Evolutionary conservation across 2,329 filamentous ascomycete genomes (phyloP), one percentile per base, ranked within the genome.

Genomic region (Elsinoe necatrix): DNA sequence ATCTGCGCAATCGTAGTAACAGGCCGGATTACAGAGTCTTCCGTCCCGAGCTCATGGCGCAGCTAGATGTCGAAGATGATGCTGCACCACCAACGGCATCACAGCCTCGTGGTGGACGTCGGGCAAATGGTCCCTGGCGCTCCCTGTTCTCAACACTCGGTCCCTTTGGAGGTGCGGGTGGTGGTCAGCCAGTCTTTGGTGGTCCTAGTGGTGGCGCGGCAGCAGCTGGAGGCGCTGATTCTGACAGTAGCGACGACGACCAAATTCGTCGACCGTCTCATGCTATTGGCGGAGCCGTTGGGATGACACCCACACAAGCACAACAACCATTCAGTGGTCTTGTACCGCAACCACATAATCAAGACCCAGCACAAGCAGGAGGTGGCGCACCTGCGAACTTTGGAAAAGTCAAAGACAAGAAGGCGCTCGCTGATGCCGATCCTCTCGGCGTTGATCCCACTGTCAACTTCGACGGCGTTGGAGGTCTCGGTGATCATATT

Each of bases 211-310:
- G 85, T 57, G 47, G 47, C 3, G 82, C 82, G 42, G 86, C 81
- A 11, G 87, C 87, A 20, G 82, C 82, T 59, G 90, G 85, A 25
- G 88, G 86, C 55, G 87, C 84, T 7, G 93, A 97, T 65, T 95
- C 92, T 4, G 93, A 98, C 68, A 96, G 90, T 70, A 98, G 93
- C 68, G 93, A 98, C 64, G 93, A 98, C 63, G 93, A 98, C 66
- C 83, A 82, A 71, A 78, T 80, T 61, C 82, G 84, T 61, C 81
- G 86, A 59, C 81, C 78, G 65, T 67, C 70, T 51, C 78, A 70
- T 70, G 73, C 59, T 21, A 61, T 77, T 51, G 77, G 75, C 45
- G 87, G 85, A 45, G 80, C 84, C 58, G 75, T 89, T 51, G 82
- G 81, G 43, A 82, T 84, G 75, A 82, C 80, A 5, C 79, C 81